Evolutionary conservation across 2,329 filamentous ascomycete species (phyloP), one percentile per base, ranked within the genome.

Genomic region (Phaeosphaeriaceae sp.): DNA sequence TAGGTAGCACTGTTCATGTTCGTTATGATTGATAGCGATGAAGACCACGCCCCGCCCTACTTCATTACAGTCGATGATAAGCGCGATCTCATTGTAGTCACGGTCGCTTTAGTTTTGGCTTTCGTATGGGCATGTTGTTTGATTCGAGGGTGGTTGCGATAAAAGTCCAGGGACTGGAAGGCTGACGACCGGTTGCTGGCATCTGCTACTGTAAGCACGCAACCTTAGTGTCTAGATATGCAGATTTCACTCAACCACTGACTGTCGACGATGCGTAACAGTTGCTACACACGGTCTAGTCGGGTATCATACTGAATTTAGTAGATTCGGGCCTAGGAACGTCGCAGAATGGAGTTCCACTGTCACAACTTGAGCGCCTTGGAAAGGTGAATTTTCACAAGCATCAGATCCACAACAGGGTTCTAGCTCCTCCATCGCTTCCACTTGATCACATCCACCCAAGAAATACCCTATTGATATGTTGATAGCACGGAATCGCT

Each of bases 41-140:
- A 53, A 56, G 37, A 56, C 61, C 21, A 56, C 54, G 12, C 65
- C 66, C 54, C 67, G n/a, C 64, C 64, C 2, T 71, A 62, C 35
- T 42, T 58, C 16, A 71, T 71, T 48, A 66, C 63, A 6, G 54
- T 52, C 2, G 36, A 64, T 46, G 67, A 71, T 45, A 70, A 71
- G 48, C 61, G 67, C 13, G 68, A 67, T n/a, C 51, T 72, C n/a
- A 58, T 72, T 7, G 60, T 68, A 7, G 63, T 71, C 21, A 64
- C 64, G 0, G 65, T 63, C 15, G 64, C 58, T 9, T 48, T 56
- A 3, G 65, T 63, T 3, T 39, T 70, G 18, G 60, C 62, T 6
- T 72, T 71, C 47, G 60, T 71, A 9, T 61, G 61, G 56, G 52
- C 55, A 1, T 72, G 68, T 40, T 63, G 65, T 12, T 21, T 65